Conservation (phyloP, 164 flowering plant genomes). For the Amborella trichopoda region DNA sequence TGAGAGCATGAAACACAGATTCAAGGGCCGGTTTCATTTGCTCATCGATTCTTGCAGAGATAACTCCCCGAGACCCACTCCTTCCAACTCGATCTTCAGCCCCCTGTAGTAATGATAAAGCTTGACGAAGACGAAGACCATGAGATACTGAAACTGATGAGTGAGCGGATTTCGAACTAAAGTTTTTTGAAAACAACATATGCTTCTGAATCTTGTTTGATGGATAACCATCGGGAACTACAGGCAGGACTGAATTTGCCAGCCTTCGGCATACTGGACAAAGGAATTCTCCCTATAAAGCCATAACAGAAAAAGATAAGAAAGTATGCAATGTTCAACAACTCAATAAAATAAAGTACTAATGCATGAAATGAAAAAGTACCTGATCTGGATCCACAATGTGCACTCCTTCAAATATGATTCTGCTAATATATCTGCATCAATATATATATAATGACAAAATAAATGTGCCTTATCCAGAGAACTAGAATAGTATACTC, state of each 20-base stretch:
- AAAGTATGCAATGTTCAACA: not conserved
- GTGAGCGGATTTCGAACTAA: conserved; percentile 11
- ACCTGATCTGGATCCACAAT: conserved; percentile 91
- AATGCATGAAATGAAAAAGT: not conserved
- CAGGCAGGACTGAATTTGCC: conserved; percentile 76
- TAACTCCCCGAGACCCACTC: conserved; percentile 19
- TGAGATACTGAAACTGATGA: conserved; percentile 8
- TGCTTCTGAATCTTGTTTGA: conserved; percentile 15
- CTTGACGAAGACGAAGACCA: conserved; percentile 30
- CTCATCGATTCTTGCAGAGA: conserved; percentile 20
- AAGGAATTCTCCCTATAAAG: conserved; percentile 73
- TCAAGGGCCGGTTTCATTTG: conserved; percentile 27
- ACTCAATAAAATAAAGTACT: not conserved
- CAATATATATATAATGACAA: too few species aligned
- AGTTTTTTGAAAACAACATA: conserved; percentile 4
- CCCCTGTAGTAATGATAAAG: conserved; percentile 41
- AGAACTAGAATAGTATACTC: too few species aligned
- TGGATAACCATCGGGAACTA: conserved; percentile 24
- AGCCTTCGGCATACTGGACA: conserved; percentile 93
- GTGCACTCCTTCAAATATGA: conserved; percentile 76
- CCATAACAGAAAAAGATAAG: conserved; percentile 2
- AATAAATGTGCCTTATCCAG: too few species aligned
- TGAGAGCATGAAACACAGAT: conserved; percentile 32
- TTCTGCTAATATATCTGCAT: conserved; percentile 55
- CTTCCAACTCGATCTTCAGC: conserved; percentile 37